Percentiles rank a stretch among this genome's conserved stretches.
These are phyloP conservation scores for Malus hybrid DNA, from an alignment of 331 rosid species.

Conservation along the genomic window DNA sequence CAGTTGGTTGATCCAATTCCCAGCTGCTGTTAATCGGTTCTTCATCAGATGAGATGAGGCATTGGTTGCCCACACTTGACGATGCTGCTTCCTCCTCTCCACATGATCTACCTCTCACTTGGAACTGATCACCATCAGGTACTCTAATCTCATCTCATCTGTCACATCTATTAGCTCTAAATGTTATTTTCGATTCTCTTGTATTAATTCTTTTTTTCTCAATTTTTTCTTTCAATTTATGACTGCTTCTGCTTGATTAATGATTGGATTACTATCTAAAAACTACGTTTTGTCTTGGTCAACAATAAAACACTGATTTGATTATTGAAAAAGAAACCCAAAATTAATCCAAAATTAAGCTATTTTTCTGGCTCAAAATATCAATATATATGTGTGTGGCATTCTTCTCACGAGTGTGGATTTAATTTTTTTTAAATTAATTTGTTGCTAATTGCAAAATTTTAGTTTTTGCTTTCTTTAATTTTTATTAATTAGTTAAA, in stretches of 20 bases:
- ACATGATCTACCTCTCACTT: not conserved
- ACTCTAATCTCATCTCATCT: not conserved
- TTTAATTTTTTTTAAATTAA: too few relatives aligned
- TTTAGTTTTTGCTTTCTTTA: not conserved
- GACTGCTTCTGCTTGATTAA: not conserved
- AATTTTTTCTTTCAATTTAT: not conserved
- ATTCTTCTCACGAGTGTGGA: too few relatives aligned
- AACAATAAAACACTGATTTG: too few relatives aligned
- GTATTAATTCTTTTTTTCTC: too few relatives aligned
- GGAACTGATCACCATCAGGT: not conserved
- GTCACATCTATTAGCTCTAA: not conserved
- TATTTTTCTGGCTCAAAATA: not conserved
- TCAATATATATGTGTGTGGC: too few relatives aligned
- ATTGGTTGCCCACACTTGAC: not conserved
- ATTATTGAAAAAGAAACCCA: too few relatives aligned
- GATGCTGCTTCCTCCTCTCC: not conserved
- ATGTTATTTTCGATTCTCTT: not conserved
- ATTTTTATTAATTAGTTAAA: not conserved
- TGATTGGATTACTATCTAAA: not conserved
- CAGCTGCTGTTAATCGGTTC: not conserved
- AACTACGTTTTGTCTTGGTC: not conserved
- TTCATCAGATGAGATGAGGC: not conserved
- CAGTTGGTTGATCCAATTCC: not conserved
- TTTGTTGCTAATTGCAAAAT: not conserved
- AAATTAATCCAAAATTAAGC: not conserved